These are phyloP conservation scores for Ceratobasidium sp. DNA, from an alignment of 1,284 basidiomycete species.

Conservation along the genomic window DNA sequence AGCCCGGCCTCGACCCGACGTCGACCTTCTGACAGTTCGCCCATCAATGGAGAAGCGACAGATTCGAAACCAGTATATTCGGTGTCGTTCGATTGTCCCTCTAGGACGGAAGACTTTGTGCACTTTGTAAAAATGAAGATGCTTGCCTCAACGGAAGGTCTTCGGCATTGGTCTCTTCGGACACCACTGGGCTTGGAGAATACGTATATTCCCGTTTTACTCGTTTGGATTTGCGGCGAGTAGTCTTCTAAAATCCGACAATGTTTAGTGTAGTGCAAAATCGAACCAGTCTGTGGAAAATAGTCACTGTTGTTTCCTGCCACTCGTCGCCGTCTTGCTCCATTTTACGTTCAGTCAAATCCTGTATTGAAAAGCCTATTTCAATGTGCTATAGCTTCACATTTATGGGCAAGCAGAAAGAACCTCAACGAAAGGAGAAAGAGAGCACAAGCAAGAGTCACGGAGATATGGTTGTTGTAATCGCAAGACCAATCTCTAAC, in stretches of 20 bases:
- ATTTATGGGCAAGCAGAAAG: background rate
- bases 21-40: background rate
- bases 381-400: background rate
- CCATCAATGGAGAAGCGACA: background rate
- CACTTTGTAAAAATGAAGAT: background rate
- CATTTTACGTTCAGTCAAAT: background rate
- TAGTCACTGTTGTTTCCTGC: background rate
- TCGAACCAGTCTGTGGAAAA: background rate
- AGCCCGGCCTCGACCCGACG: background rate
- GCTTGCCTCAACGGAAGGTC: background rate
- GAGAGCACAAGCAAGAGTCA: background rate
- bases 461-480: too few species aligned
- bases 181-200: background rate
- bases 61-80: background rate
- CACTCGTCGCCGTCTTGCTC: background rate
- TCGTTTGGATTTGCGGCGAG: slow-evolving; percentile 19
- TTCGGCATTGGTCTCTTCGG: background rate
- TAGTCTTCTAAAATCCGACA: background rate
- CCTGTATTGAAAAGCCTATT: too few species aligned
- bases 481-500: too few species aligned
- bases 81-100: background rate
- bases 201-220: background rate
- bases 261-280: background rate
- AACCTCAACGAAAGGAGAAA: background rate
- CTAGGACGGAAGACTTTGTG: background rate